Conservation (phyloP, 306 rosid genomes). For the Lupinus albus region DNA sequence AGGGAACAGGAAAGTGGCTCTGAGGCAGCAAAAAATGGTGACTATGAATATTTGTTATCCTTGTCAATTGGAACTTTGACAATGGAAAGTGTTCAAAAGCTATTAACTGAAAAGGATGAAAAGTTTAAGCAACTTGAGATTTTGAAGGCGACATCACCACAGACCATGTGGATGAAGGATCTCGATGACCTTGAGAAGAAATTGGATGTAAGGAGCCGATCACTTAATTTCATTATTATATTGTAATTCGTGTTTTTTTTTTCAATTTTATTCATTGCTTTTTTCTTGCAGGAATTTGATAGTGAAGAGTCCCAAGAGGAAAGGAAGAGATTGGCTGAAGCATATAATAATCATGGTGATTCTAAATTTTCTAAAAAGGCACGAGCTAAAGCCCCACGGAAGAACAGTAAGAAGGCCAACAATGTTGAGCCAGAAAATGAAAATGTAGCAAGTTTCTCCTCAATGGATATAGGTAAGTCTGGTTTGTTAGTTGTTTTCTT, state of each 20-base stretch:
- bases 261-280: conserved; percentile 1
- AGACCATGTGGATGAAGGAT: conserved; percentile 76
- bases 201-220: conserved; percentile 60
- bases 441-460: conserved; percentile 38
- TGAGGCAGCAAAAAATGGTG: conserved; percentile 48
- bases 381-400: conserved; percentile 71
- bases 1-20: conserved; percentile 59
- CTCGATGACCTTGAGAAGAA: conserved; percentile 68
- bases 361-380: conserved; percentile 57
- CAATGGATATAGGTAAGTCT: conserved; percentile 67
- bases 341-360: conserved; percentile 45
- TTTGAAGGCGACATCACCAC: conserved; percentile 67
- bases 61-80: conserved; percentile 84
- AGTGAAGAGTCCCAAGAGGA: conserved; percentile 64
- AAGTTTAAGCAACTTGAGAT: conserved; percentile 60
- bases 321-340: conserved; percentile 54
- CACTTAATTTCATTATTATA: neutral
- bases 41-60: conserved; percentile 77
- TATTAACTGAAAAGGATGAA: conserved; percentile 63
- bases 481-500: neutral
- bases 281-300: conserved; percentile 66
- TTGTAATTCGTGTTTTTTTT: conserved; percentile 1
- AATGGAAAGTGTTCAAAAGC: conserved; percentile 78
- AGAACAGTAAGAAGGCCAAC: conserved; percentile 63
- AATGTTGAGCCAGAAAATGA: conserved; percentile 56